Percentiles rank a stretch among this genome's conserved stretches.
Conservation (phyloP, 306 rosid genomes). For the Carpinus fangiana region DNA sequence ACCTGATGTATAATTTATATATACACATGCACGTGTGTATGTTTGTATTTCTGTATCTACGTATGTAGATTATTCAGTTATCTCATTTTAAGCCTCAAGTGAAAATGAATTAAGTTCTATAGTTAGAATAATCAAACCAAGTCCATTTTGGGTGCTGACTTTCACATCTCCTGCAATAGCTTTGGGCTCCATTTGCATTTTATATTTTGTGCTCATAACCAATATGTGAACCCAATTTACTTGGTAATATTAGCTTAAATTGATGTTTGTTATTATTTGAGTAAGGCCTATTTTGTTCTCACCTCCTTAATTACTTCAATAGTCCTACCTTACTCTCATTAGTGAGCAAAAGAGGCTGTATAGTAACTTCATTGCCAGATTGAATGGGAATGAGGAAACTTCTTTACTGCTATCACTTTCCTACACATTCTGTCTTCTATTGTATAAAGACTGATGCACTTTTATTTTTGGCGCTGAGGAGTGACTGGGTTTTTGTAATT, state of each 20-base stretch:
- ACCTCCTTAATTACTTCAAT: neutral
- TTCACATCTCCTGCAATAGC: neutral
- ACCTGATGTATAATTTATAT: neutral
- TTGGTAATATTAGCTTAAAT: neutral
- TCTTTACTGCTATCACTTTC: neutral
- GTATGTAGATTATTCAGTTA: neutral
- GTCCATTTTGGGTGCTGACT: neutral
- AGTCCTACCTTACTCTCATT: slow-evolving; percentile 11
- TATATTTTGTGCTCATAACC: neutral
- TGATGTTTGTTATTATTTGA: slow-evolving; percentile 9
- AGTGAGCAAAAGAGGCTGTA: slow-evolving; percentile 13
- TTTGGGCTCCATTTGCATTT: slow-evolving; percentile 1
- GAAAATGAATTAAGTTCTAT: neutral
- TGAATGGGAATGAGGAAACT: slow-evolving; percentile 17
- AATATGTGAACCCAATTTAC: neutral
- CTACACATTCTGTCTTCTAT: slow-evolving; percentile 8
- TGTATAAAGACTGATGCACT: slow-evolving; percentile 9
- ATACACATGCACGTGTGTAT: neutral
- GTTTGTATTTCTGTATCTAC: neutral
- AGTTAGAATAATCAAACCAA: neutral
- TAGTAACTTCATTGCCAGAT: slow-evolving; percentile 22
- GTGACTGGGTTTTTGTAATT: neutral
- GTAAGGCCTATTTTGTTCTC: neutral
- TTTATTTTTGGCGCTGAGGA: neutral
- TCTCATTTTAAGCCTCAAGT: slow-evolving; percentile 7